Base-by-base conservation (phyloP, 208 protist genomes). In the Wallacemonas collosoma region DNA sequence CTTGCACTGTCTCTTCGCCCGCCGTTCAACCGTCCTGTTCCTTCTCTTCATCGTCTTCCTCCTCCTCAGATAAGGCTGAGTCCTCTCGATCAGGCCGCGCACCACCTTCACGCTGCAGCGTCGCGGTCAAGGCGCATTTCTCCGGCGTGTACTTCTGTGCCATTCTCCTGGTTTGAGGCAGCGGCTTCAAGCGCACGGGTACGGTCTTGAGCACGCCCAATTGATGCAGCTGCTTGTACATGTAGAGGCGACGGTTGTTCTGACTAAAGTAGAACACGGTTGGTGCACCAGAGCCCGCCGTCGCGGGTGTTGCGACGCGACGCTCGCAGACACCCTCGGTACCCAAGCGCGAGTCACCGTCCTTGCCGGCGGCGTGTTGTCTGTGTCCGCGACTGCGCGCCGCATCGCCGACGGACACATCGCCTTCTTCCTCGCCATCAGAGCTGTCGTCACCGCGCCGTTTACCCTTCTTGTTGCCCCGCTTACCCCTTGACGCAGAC, bases 171-270 rank as follows among this genome's bases (percentile, higher is more conserved):
- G 89, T 94, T 15, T 86, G 66, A 0, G 89, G 88, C 43, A 94
- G 41, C 2, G 81, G 82, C 12, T 84, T 77, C 55, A 96, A 66
- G 5, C 91, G 88, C 60, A 92, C 91, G 9, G 83, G 82, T 8
- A 96, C 55, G 11, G 75, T 83, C 11, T 39, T 17, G 9, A 96
- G 58, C 36, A 87, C 17, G 2, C 84, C 87, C 41, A 71, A 71
- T 3, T 68, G 60, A 40, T 55, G 60, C 57, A 96, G 78, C 71
- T 91, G 72, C 79, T 97, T 97, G 78, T 93, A 93, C 47, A 89
- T 73, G 79, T 89, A 97, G 15, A 97, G 80, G 14, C 92, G 82
- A 2, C 92, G 80, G 60, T 97, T 97, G 76, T 97, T 97, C 54
- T 89, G 89, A 57, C 88, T 94, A 68, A 83, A 97, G 72, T 87